These are phyloP conservation scores for Lobosporangium transversale DNA, from an alignment of 192 early-diverging fungal genomes.

Conservation along the genomic window DNA sequence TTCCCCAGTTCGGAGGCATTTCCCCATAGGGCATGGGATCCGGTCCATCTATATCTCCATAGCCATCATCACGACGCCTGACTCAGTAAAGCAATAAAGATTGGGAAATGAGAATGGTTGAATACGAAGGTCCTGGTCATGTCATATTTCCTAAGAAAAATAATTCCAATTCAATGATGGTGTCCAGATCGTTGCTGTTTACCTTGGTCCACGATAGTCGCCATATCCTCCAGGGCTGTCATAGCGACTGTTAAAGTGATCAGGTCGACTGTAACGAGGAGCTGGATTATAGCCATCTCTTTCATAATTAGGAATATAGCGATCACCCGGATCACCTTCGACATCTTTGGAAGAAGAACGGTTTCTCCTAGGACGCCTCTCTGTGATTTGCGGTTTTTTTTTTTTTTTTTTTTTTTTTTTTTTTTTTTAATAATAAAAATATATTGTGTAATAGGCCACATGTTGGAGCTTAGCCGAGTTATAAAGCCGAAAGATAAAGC, in stretches of 20 bases:
- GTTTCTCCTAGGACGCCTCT: constrained; percentile 47
- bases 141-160: too few relatives aligned
- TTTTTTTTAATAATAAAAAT: too few relatives aligned
- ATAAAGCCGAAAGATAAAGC: too few relatives aligned
- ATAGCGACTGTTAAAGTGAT: constrained; percentile 39
- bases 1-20: constrained; percentile 46
- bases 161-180: background rate
- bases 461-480: background rate
- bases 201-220: constrained; percentile 52
- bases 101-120: background rate
- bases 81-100: background rate
- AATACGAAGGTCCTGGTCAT: too few relatives aligned
- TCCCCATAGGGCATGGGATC: constrained; percentile 48
- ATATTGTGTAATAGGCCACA: too few relatives aligned
- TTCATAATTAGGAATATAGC: constrained; percentile 88
- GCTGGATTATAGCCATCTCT: constrained; percentile 78
- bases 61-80: constrained; percentile 51
- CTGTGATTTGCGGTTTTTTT: constrained; percentile 10
- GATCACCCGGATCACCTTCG: constrained; percentile 70
- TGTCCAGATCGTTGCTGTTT: background rate
- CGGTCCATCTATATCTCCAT: constrained; percentile 54
- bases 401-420: background rate
- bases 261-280: constrained; percentile 59
- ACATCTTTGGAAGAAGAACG: constrained; percentile 47
- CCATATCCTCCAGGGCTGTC: constrained; percentile 57